phyloP scores from a whole-genome alignment of 1,139 yeast genomes.

The Groenewaldozyma auringiensis region DNA sequence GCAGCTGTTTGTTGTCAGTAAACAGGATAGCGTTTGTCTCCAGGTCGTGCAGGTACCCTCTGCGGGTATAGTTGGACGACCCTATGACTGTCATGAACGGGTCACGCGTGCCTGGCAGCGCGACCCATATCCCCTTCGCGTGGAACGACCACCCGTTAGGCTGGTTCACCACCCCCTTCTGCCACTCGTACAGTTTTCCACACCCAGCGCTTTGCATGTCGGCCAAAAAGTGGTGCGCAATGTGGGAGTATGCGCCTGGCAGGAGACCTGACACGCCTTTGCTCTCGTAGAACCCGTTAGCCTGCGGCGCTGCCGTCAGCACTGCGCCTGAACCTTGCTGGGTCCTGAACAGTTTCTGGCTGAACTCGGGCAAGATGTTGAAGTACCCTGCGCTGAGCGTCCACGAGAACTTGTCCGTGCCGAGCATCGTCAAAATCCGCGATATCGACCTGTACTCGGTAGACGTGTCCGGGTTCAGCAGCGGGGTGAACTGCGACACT shows the following conservation, averaged over 20 bases:
- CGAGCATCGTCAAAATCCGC: slow-evolving; percentile 49
- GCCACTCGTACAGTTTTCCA: slow-evolving; percentile 72
- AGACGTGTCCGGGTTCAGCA: slow-evolving; percentile 56
- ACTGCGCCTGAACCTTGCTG: slow-evolving; percentile 55
- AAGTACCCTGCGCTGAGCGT: slow-evolving; percentile 95
- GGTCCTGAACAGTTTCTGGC: slow-evolving; percentile 50
- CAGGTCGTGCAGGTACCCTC: slow-evolving; percentile 81
- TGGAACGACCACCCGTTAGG: slow-evolving; percentile 94
- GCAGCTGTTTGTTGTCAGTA: slow-evolving; percentile 58
- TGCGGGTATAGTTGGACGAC: slow-evolving; percentile 83
- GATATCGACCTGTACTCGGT: slow-evolving; percentile 74
- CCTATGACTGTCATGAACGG: slow-evolving; percentile 83
- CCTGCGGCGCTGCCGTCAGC: slow-evolving; percentile 81
- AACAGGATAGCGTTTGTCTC: slow-evolving; percentile 79
- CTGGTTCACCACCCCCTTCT: slow-evolving; percentile 69
- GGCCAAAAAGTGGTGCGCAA: slow-evolving; percentile 62
- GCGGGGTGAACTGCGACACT: slow-evolving; percentile 82
- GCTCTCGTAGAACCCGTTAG: slow-evolving; percentile 87
- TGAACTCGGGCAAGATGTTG: slow-evolving; percentile 76
- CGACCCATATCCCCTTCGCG: slow-evolving; percentile 94
- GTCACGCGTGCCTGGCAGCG: slow-evolving; percentile 39
- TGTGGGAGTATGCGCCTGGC: slow-evolving; percentile 80
- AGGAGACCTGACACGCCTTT: slow-evolving; percentile 73
- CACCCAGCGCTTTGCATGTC: slow-evolving; percentile 43
- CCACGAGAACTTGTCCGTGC: slow-evolving; percentile 60